phyloP scores from a whole-genome alignment of 108 stramenopile species.

The Epipyxis sp. region DNA sequence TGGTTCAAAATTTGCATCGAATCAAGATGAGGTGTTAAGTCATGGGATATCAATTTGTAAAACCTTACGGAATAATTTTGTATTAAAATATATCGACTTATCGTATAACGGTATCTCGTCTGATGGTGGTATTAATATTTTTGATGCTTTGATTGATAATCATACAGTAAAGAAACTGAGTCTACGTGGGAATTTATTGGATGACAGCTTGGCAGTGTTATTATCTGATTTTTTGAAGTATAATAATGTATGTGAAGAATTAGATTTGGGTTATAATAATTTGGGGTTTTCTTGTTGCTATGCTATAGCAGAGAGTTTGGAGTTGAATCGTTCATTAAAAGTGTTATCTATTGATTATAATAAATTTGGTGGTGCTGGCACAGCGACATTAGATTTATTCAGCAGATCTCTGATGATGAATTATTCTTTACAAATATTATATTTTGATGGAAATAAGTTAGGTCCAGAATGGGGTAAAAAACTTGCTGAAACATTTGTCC shows the following conservation, averaged over 20 bases:
- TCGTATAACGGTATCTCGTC: constrained; percentile 4
- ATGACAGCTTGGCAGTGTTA: neutral
- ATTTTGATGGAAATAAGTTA: constrained; percentile 21
- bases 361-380: constrained; percentile 9
- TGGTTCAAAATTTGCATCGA: neutral
- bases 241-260: constrained; percentile 7
- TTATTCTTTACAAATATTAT: neutral
- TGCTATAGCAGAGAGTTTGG: neutral
- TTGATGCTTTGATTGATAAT: constrained; percentile 13
- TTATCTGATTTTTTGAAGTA: neutral
- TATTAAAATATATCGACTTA: constrained; percentile 16
- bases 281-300: neutral
- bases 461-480: constrained; percentile 24
- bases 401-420: constrained; percentile 16
- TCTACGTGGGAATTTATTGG: constrained; percentile 22
- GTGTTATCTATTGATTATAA: constrained; percentile 16
- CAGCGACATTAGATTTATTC: constrained; percentile 21
- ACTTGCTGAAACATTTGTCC: neutral
- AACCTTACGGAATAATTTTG: neutral
- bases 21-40: neutral
- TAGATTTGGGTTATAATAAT: constrained; percentile 12
- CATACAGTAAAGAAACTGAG: neutral
- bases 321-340: neutral
- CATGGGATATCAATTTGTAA: constrained; percentile 1
- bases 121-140: neutral